Evolutionary conservation across 257 asterid species (phyloP).

Genomic region (Linderniella brevidens): DNA sequence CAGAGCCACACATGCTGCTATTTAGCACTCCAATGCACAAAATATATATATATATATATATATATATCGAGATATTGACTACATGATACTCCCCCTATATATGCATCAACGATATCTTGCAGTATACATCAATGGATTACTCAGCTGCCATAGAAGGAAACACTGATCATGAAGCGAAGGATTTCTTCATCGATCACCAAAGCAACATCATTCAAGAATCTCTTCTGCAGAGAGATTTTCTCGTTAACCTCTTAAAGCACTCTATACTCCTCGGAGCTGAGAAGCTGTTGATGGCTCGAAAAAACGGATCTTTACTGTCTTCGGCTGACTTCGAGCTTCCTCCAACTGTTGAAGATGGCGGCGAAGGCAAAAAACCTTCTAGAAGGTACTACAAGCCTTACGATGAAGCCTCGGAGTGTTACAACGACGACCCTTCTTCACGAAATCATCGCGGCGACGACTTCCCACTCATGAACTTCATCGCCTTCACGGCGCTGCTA

Average conservation of each 20-base stretch:
- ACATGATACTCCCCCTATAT: too few relatives aligned
- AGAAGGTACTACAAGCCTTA: conserved; percentile 3
- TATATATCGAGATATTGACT: too few relatives aligned
- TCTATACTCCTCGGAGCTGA: conserved; percentile 33
- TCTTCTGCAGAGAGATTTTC: conserved; percentile 1
- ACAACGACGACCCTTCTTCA: background rate
- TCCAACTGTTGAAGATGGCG: background rate
- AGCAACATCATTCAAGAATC: too few relatives aligned
- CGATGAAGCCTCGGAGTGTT: conserved; percentile 3
- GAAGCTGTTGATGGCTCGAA: conserved; percentile 25
- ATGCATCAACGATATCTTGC: too few relatives aligned
- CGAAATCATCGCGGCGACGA: too few relatives aligned
- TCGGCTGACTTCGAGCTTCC: conserved; percentile 8
- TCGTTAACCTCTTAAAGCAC: conserved; percentile 12
- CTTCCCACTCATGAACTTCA: conserved; percentile 9
- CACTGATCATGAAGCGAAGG: too few relatives aligned
- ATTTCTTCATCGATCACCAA: too few relatives aligned
- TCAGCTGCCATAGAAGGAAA: too few relatives aligned
- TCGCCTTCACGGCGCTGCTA: conserved; percentile 13
- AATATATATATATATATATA: too few relatives aligned
- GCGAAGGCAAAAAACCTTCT: background rate
- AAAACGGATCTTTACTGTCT: background rate
- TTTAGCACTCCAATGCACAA: too few relatives aligned
- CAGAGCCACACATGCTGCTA: too few relatives aligned
- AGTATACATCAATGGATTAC: too few relatives aligned